These are phyloP conservation scores for Xylariomycetidae sp. DNA, from an alignment of 2,329 filamentous ascomycete species.

Conservation along the genomic window DNA sequence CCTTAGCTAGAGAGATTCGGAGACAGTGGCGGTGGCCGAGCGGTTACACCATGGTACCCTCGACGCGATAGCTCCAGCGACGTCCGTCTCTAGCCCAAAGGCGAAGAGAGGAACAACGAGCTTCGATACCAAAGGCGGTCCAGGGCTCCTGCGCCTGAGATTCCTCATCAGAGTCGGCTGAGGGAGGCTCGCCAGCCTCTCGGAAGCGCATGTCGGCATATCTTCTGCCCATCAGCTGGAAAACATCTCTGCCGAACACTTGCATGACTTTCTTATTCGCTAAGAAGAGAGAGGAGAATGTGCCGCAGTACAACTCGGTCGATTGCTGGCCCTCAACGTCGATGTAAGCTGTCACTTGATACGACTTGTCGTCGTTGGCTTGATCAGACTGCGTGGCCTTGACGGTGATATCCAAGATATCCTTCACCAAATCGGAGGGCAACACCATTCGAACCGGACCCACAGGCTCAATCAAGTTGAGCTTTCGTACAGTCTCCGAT, in stretches of 20 bases:
- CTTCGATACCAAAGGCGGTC: slow-evolving; percentile 2
- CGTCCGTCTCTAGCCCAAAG: slow-evolving; percentile 2
- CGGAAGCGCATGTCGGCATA: slow-evolving; percentile 1
- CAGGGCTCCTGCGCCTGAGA: neutral
- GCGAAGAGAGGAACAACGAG: neutral
- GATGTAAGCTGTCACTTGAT: slow-evolving; percentile 4
- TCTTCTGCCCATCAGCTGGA: slow-evolving; percentile 1
- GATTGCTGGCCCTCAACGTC: neutral
- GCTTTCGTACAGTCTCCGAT: neutral
- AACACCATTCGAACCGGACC: neutral
- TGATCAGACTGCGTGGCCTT: neutral
- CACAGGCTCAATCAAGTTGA: slow-evolving; percentile 3
- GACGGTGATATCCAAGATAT: slow-evolving; percentile 1
- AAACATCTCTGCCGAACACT: slow-evolving; percentile 2
- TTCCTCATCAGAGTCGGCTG: neutral
- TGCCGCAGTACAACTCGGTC: slow-evolving; percentile 1
- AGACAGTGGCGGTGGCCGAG: no score
- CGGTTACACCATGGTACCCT: slow-evolving; percentile 2
- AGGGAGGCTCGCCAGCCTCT: neutral
- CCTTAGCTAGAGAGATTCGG: no score
- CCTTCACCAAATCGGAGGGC: neutral
- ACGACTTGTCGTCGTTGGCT: neutral
- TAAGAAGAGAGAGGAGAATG: neutral
- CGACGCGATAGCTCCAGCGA: slow-evolving; percentile 2
- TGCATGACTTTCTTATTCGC: slow-evolving; percentile 4